Conservation (phyloP, 1,139 yeast genomes). For the Saccharomyces uvarum region DNA sequence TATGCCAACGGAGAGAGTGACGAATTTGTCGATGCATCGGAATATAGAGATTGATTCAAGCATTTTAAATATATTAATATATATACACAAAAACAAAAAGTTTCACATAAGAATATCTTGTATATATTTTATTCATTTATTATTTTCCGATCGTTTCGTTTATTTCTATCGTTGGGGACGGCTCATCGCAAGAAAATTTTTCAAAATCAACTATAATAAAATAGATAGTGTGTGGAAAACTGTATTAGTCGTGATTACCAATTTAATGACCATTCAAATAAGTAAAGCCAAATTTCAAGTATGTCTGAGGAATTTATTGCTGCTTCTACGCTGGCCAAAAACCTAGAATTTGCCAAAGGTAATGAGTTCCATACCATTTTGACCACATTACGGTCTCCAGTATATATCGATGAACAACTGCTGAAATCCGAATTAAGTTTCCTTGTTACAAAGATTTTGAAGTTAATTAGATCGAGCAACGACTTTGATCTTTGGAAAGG, state of each 20-base stretch:
- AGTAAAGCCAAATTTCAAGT: not conserved
- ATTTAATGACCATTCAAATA: not conserved
- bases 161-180: not conserved
- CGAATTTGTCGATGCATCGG: slow-evolving; percentile 37
- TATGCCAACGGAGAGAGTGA: slow-evolving; percentile 48
- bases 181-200: slow-evolving; percentile 4
- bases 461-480: slow-evolving; percentile 45
- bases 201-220: not conserved
- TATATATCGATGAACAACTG: slow-evolving; percentile 35
- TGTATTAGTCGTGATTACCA: no score
- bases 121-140: not conserved
- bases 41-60: slow-evolving; percentile 8
- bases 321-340: slow-evolving; percentile 27
- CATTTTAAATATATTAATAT: not conserved
- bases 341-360: slow-evolving; percentile 31
- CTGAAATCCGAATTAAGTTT: slow-evolving; percentile 50
- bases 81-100: not conserved
- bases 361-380: slow-evolving; percentile 31
- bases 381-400: slow-evolving; percentile 28
- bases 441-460: slow-evolving; percentile 47
- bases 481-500: slow-evolving; percentile 57
- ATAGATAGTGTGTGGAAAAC: not conserved
- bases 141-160: not conserved
- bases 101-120: not conserved
- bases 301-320: slow-evolving; percentile 19